Evolutionary conservation across 768 basidiomycete genomes (phyloP).

Genomic region (Mycena crocata): DNA sequence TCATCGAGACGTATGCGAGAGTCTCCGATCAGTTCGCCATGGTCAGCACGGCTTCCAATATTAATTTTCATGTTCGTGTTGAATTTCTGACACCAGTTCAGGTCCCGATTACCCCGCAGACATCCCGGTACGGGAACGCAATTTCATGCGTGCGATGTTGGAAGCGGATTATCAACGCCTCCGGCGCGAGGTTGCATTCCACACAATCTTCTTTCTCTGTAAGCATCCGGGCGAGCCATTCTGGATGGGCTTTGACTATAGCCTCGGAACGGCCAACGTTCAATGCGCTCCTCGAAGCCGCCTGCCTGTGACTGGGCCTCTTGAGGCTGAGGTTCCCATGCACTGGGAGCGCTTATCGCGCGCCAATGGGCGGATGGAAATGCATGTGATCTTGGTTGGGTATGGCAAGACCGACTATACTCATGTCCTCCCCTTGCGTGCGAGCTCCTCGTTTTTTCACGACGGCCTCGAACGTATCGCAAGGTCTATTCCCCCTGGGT

Average conservation of each 20-base stretch:
- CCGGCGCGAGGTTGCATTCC: not conserved
- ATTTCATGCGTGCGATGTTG: too few relatives aligned
- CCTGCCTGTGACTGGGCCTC: not conserved
- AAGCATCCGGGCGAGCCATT: not conserved
- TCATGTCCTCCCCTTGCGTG: not conserved
- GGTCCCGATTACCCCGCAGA: too few relatives aligned
- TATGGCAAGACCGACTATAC: rapidly evolving
- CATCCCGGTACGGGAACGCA: too few relatives aligned
- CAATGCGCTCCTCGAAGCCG: too few relatives aligned
- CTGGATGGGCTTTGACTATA: not conserved
- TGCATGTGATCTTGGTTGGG: not conserved
- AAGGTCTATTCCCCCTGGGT: not conserved
- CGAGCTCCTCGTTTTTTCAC: not conserved
- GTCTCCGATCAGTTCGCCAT: too few relatives aligned
- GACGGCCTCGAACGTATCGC: not conserved
- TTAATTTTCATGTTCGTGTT: too few relatives aligned
- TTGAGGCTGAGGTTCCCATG: not conserved
- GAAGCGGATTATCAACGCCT: not conserved
- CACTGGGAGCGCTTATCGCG: not conserved
- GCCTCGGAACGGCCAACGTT: too few relatives aligned
- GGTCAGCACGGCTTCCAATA: too few relatives aligned
- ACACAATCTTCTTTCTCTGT: not conserved
- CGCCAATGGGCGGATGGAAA: not conserved
- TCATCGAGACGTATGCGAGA: too few relatives aligned
- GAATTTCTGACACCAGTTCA: too few relatives aligned